A percentile compares a stretch with the other conserved stretches of the same genome.
Conservation (phyloP, 1,284 basidiomycete genomes). For the Ustilago xerochloae region DNA sequence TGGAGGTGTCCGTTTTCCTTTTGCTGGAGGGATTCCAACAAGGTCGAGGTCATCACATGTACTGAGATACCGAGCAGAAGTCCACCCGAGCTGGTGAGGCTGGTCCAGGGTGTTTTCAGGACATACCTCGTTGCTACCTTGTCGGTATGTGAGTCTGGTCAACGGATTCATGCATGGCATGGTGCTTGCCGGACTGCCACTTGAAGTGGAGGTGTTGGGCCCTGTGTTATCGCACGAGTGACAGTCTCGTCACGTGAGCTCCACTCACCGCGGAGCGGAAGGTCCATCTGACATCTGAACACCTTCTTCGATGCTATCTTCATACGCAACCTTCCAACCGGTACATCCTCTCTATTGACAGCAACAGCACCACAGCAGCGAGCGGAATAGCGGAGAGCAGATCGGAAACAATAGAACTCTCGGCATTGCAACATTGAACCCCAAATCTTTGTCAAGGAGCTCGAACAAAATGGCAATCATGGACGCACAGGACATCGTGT, state of each 20-base stretch:
- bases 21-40: no score
- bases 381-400: no score
- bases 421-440: no score
- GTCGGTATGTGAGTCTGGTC: not conserved
- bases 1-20: constrained; percentile 1
- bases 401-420: no score
- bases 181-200: not conserved
- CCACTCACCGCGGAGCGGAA: constrained; percentile 6
- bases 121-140: no score
- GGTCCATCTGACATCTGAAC: not conserved
- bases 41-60: no score
- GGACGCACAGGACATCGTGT: constrained; percentile 63
- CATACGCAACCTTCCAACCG: no score
- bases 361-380: not conserved
- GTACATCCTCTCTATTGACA: no score
- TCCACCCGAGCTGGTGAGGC: no score
- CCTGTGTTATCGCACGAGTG: constrained; percentile 18
- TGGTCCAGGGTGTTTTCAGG: no score
- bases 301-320: no score
- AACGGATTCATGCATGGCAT: not conserved
- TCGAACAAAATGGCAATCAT: constrained; percentile 24
- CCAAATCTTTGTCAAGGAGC: not conserved
- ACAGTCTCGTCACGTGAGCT: constrained; percentile 17
- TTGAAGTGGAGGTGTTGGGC: constrained; percentile 36
- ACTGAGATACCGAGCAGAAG: no score